Percentiles rank a stretch among this genome's conserved stretches.
These are phyloP conservation scores for Myriosclerotinia scirpicola DNA, from an alignment of 2,329 filamentous ascomycete species.

Conservation along the genomic window DNA sequence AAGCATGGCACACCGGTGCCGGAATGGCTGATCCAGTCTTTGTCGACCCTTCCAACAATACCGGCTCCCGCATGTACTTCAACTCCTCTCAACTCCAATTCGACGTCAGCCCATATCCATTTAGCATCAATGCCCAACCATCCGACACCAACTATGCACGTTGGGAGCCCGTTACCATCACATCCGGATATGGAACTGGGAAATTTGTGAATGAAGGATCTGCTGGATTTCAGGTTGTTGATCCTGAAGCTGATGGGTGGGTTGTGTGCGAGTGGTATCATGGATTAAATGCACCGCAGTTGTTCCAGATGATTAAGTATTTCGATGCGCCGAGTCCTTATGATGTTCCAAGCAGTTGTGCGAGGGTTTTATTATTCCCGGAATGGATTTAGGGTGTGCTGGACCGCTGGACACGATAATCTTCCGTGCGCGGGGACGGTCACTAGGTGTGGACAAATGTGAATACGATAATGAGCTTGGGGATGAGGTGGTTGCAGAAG, in stretches of 20 bases:
- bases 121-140: constrained; percentile 31
- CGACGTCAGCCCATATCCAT: constrained; percentile 30
- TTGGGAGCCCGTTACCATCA: constrained; percentile 30
- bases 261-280: constrained; percentile 36
- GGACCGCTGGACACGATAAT: neutral
- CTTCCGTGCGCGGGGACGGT: neutral
- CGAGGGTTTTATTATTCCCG: constrained; percentile 28
- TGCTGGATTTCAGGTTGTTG: constrained; percentile 26
- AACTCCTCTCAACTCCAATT: constrained; percentile 34
- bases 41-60: constrained; percentile 3
- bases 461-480: neutral
- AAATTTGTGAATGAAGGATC: constrained; percentile 24
- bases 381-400: constrained; percentile 22
- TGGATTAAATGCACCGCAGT: constrained; percentile 33
- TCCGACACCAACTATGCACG: constrained; percentile 30
- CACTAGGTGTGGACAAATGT: neutral
- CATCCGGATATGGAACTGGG: constrained; percentile 26
- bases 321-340: constrained; percentile 27
- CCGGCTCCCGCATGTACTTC: constrained; percentile 28
- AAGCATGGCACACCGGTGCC: constrained; percentile 35
- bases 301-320: constrained; percentile 33
- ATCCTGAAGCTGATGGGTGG: constrained; percentile 33
- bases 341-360: constrained; percentile 28
- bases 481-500: neutral
- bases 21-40: constrained; percentile 33